Base-by-base conservation (phyloP, 192 early-diverging fungal species). In the Coemansia furcata region DNA sequence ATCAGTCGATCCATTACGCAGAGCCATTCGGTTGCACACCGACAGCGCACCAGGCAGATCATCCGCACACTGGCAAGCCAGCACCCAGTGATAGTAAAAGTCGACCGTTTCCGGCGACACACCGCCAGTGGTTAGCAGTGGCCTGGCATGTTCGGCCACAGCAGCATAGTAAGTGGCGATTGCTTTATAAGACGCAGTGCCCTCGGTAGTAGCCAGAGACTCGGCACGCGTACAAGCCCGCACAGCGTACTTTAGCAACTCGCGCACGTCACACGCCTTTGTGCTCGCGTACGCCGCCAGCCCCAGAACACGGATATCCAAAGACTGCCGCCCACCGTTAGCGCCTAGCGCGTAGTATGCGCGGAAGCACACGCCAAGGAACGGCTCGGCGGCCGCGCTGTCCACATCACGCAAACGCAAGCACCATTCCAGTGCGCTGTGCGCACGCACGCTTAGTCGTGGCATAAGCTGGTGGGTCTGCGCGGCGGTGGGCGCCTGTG, bases 371-470 rank as follows among this genome's bases (percentile, higher is more conserved):
- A 50, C 73, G 2, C 59, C 39, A 43, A 75, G 43, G 38, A 75
- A 66, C 19, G 73, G 66, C 33, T 75, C 73, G 0, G 66, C 54
- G 3, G 73, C 33, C 1, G 71, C 67, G 23, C 57, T 38, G 40
- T 74, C 77, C 37, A 71, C 44, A 6, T 68, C 69, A 8, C 42
- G 77, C 30, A 72, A 44, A 0, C 72, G 73, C 60, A 75, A 11
- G 55, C 73, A 69, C 78, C 78, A 80, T 6, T 80, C 78, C 19
- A 80, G 60, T 0, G 69, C 78, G 44, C 73, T 72, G 29, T 75
- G 17, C 4, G n/a, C 9, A 3, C 60, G 65, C 33, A 14, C 14
- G 8, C 61, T 57, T 39, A 80, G 54, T 6, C 5, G 43, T 11
- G 32, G 42, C 23, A 54, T 42, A 32, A 36, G 12, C 43, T 52